Evolutionary conservation across 2,329 filamentous ascomycete species (phyloP), one percentile per base, ranked within the genome.

Genomic region (Acrodontium crateriforme): DNA sequence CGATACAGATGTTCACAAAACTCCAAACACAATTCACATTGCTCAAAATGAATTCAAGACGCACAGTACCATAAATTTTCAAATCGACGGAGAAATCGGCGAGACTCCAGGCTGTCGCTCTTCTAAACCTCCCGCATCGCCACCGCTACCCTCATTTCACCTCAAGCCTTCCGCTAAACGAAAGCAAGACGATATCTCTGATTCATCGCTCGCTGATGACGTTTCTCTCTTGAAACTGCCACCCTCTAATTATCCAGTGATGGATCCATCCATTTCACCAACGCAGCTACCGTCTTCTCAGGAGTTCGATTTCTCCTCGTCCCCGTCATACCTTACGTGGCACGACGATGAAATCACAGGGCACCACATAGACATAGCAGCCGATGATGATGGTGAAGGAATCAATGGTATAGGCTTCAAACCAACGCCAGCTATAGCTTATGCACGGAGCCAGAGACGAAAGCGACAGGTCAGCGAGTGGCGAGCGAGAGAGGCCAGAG

Each of bases 331-430:
- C 12, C 49, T 62, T 35, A 62, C 59, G 32, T 75, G 71, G 71
- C 64, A 65, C 41, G 66, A 71, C 37, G 59, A 59, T 19, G 71
- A 76, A 44, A 74, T 75, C 42, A 75, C 71, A 4, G 70, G 70
- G 9, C 67, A 74, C 40, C 46, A 60, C 17, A 55, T 54, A 12
- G 59, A 67, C 28, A 59, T 53, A 4, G 66, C 71, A 29, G 65
- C 66, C 5, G 64, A 63, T 20, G 71, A 74, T 42, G 71, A 76
- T 45, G 70, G 71, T 3, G 67, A 69, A 30, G 71, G 71, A 4
- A 64, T 75, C 37, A 74, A 76, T 40, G 71, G 71, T 2, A 62
- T 76, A 31, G 71, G 71, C 0, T 76, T 74, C 48, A 63, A 62
- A 33, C 71, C 71, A 3, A 74, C 70, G 2, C 60, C 70, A 10